Conservation (phyloP, 1,139 yeast species). For the Meyerozyma carpophila region DNA sequence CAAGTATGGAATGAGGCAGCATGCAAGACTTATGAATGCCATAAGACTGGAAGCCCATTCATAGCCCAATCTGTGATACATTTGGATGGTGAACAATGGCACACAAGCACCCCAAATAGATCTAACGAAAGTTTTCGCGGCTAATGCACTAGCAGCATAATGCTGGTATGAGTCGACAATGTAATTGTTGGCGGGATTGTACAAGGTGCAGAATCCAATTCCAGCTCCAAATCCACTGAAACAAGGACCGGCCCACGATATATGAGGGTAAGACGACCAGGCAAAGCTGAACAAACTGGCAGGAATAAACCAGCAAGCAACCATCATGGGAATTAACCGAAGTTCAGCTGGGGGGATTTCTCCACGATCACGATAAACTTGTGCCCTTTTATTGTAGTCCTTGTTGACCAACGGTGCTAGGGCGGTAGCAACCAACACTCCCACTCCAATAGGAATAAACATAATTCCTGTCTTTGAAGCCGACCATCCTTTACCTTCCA, state of each 20-base stretch:
- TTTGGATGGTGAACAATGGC: constrained; percentile 12
- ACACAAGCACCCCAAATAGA: constrained; percentile 10
- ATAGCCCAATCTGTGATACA: constrained; percentile 9
- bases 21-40: constrained; percentile 10
- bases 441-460: constrained; percentile 12
- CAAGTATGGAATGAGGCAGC: constrained; percentile 10
- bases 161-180: constrained; percentile 13
- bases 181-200: constrained; percentile 13
- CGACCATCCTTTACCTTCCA: constrained; percentile 11
- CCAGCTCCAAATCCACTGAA: constrained; percentile 10
- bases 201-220: constrained; percentile 9
- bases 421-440: constrained; percentile 8
- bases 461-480: constrained; percentile 11
- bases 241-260: constrained; percentile 12
- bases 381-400: constrained; percentile 11
- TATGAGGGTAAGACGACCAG: constrained; percentile 43
- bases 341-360: constrained; percentile 37
- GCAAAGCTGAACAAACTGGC: constrained; percentile 53
- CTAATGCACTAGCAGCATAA: constrained; percentile 12
- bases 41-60: constrained; percentile 12
- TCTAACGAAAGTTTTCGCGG: constrained; percentile 13
- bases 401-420: constrained; percentile 9
- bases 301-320: constrained; percentile 57
- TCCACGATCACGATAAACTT: constrained; percentile 9
- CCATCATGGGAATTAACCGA: constrained; percentile 60